These are phyloP conservation scores for Fistulifera solaris DNA, from an alignment of 108 stramenopile genomes.

Conservation along the genomic window DNA sequence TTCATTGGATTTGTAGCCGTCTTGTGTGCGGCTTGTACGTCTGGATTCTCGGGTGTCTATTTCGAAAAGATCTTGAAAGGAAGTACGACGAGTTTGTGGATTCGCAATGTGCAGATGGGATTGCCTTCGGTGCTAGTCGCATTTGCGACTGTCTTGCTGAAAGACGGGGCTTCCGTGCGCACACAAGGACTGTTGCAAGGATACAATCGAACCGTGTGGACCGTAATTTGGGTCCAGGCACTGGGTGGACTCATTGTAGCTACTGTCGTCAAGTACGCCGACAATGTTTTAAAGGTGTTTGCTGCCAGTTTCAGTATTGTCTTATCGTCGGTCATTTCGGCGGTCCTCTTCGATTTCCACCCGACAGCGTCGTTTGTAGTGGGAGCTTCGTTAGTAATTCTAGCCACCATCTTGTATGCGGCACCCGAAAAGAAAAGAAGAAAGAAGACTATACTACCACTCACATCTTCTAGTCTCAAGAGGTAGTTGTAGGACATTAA, in stretches of 20 bases:
- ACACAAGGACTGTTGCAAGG: constrained; percentile 86
- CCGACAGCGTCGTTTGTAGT: constrained; percentile 52
- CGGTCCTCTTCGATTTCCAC: constrained; percentile 85
- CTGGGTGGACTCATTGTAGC: constrained; percentile 93
- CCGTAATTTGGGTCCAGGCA: constrained; percentile 87
- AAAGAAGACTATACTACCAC: constrained; percentile 26
- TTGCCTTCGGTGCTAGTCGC: constrained; percentile 82
- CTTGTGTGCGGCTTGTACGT: constrained; percentile 87
- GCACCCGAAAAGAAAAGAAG: constrained; percentile 37
- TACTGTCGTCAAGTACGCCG: constrained; percentile 81
- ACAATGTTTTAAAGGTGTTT: constrained; percentile 79
- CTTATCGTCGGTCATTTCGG: constrained; percentile 80
- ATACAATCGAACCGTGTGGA: constrained; percentile 76
- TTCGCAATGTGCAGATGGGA: constrained; percentile 97
- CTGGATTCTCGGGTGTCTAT: constrained; percentile 95
- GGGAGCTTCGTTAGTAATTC: constrained; percentile 64
- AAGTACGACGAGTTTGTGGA: constrained; percentile 78
- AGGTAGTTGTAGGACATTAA: no score
- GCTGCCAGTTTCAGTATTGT: constrained; percentile 92
- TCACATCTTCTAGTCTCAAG: not conserved
- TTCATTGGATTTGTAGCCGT: constrained; percentile 85
- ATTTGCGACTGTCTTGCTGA: constrained; percentile 51
- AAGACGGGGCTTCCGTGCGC: constrained; percentile 49
- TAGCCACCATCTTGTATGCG: constrained; percentile 68
- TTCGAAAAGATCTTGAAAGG: constrained; percentile 97